Base-by-base conservation (phyloP, 352 stramenopile genomes). In the Pythium sp. region DNA sequence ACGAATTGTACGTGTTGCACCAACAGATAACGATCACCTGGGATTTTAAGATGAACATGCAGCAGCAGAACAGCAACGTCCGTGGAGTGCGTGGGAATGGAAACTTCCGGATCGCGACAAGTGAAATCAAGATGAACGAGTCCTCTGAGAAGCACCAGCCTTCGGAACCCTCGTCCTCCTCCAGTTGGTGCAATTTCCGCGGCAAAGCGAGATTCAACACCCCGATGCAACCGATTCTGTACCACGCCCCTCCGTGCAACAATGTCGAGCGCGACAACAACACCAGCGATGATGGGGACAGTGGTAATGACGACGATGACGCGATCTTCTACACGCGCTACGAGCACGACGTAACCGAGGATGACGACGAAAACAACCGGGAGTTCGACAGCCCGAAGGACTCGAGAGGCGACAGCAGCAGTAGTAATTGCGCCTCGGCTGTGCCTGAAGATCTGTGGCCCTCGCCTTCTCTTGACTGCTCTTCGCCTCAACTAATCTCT, bases 311-410 rank as follows among this genome's bases (percentile, higher is more conserved):
- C 26, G 41, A 53, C 62, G 55, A 56, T 28, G n/a, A 51, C 18
- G 43, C 41, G 26, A 30, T 65, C 32, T 65, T 70, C 47, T 59
- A 65, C 55, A 57, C 30, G 30, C 66, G 54, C 7, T 36, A 28
- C 9, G 20, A 56, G n/a, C 36, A 43, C 8, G 7, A 12, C 5
- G 24, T n/a, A 15, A 20, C 18, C 12, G 43, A 67, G 5, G n/a
- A 15, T 11, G 51, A 60, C 1, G 38, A 51, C n/a, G 38, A 47
- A 18, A 71, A 71, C 36, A 71, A 71, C 43, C 36, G n/a, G 20
- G 58, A 67, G 58, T 54, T 58, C 18, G 57, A 60, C 4, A 24
- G 34, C 46, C 41, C 15, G 41, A 49, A 49, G 41, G 41, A 18
- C 41, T n/a, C 41, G 14, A 20, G 12, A 58, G 53, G 6, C 53